These are phyloP conservation scores for Nevesoporus exiguus DNA, from an alignment of 768 basidiomycete species.

Conservation along the genomic window DNA sequence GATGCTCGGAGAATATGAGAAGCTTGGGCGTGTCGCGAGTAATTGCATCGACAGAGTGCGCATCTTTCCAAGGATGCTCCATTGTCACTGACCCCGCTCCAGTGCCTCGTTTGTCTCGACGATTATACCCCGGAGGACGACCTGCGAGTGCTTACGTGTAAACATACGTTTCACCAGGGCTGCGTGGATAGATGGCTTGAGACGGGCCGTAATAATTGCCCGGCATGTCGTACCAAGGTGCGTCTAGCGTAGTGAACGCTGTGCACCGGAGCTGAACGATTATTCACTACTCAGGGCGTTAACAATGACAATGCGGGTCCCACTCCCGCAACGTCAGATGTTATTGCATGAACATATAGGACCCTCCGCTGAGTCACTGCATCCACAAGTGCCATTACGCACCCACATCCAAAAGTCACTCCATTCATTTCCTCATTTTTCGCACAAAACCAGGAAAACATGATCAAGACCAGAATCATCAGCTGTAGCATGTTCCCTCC, in stretches of 20 bases:
- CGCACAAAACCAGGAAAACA: constrained; percentile 10
- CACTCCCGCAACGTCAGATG: constrained; percentile 1
- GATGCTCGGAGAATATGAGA: constrained; percentile 49
- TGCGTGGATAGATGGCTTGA: constrained; percentile 91
- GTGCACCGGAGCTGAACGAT: neutral
- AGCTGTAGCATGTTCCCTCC: constrained; percentile 28
- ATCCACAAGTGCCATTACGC: constrained; percentile 1
- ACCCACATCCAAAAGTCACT: constrained; percentile 11
- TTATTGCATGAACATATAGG: constrained; percentile 9
- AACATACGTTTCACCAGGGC: constrained; percentile 84
- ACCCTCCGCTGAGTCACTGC: neutral
- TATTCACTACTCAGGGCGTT: constrained; percentile 21
- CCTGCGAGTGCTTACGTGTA: constrained; percentile 75
- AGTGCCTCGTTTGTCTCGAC: constrained; percentile 86
- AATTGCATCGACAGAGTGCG: constrained; percentile 80
- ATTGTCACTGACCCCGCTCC: constrained; percentile 1
- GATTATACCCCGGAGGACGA: constrained; percentile 80
- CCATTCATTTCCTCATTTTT: constrained; percentile 12
- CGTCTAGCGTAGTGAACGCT: constrained; percentile 13
- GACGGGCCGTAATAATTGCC: constrained; percentile 86
- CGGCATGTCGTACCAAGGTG: constrained; percentile 81
- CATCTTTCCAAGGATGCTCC: constrained; percentile 4
- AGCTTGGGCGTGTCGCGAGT: constrained; percentile 60
- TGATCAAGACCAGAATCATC: constrained; percentile 4
- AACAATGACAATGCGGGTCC: constrained; percentile 16